Evolutionary conservation across 495 filamentous ascomycete species (phyloP).

Genomic region (Echria macrotheca): DNA sequence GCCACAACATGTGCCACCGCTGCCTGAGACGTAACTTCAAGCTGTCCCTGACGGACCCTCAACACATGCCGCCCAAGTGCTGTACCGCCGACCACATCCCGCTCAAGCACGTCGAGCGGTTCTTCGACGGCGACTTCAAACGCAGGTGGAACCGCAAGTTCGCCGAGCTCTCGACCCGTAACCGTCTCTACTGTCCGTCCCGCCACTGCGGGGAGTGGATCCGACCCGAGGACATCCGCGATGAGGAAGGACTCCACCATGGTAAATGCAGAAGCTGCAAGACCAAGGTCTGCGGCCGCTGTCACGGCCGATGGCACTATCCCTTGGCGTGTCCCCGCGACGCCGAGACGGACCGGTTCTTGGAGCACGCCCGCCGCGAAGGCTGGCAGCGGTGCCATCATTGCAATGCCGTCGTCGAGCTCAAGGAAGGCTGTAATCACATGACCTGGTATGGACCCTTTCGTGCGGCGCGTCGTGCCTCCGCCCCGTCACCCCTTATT

Average conservation of each 20-base stretch:
- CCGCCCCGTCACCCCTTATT: constrained; percentile 4
- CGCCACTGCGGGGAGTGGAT: constrained; percentile 71
- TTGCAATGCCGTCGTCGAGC: constrained; percentile 70
- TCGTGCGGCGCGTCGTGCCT: constrained; percentile 8
- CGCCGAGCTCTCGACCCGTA: constrained; percentile 64
- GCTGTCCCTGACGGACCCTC: constrained; percentile 65
- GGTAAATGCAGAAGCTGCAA: constrained; percentile 61
- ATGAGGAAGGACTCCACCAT: constrained; percentile 44
- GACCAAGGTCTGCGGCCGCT: constrained; percentile 67
- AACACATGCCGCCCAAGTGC: constrained; percentile 75
- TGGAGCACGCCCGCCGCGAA: constrained; percentile 62
- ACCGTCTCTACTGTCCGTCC: constrained; percentile 68
- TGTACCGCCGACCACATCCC: constrained; percentile 69
- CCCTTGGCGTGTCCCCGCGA: constrained; percentile 65
- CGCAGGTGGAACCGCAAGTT: constrained; percentile 71
- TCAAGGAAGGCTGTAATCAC: constrained; percentile 77
- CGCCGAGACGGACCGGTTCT: constrained; percentile 57
- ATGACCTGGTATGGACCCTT: constrained; percentile 66
- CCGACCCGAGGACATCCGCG: constrained; percentile 58
- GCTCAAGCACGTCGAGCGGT: constrained; percentile 62
- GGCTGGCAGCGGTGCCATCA: constrained; percentile 74
- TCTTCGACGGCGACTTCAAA: constrained; percentile 71
- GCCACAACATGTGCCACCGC: constrained; percentile 69
- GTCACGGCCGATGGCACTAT: constrained; percentile 68
- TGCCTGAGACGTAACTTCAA: constrained; percentile 70